These are phyloP conservation scores for Pythium rishiriense DNA, from an alignment of 352 stramenopile species.

Conservation along the genomic window DNA sequence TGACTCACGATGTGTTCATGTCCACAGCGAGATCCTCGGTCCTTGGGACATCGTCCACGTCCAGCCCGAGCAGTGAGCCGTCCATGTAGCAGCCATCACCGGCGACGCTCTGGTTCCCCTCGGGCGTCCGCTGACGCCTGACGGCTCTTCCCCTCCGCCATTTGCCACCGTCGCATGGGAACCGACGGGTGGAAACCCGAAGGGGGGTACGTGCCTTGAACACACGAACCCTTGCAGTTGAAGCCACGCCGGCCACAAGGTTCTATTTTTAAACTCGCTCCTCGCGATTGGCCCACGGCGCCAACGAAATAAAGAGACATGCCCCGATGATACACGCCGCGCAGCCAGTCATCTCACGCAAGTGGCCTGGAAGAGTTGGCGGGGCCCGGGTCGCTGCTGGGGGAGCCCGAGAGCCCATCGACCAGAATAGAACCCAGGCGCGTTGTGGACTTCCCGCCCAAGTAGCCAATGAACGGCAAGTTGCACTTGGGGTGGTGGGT, in stretches of 20 bases:
- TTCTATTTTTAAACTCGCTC: slow-evolving; percentile 21
- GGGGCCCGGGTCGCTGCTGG: too few species aligned
- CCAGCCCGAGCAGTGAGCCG: slow-evolving; percentile 24
- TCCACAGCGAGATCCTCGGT: slow-evolving; percentile 78
- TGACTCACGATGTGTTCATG: neutral
- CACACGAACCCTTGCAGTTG: slow-evolving; percentile 3
- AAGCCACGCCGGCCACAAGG: slow-evolving; percentile 1
- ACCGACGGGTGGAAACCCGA: neutral
- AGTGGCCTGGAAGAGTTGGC: too few species aligned
- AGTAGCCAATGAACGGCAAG: neutral
- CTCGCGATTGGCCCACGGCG: slow-evolving; percentile 5
- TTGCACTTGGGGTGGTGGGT: neutral
- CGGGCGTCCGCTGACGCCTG: neutral
- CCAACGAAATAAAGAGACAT: neutral
- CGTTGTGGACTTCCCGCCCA: neutral
- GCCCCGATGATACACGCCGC: too few species aligned
- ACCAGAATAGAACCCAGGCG: neutral
- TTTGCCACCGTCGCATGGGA: neutral
- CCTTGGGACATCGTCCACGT: slow-evolving; percentile 91
- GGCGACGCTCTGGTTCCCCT: neutral
- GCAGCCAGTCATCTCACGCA: neutral
- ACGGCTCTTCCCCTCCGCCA: neutral
- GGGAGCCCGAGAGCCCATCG: too few species aligned
- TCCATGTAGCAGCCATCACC: neutral
- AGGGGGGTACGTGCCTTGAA: slow-evolving; percentile 20